Evolutionary conservation across 768 basidiomycete genomes (phyloP).

Genomic region (Pleurotus sapidus): DNA sequence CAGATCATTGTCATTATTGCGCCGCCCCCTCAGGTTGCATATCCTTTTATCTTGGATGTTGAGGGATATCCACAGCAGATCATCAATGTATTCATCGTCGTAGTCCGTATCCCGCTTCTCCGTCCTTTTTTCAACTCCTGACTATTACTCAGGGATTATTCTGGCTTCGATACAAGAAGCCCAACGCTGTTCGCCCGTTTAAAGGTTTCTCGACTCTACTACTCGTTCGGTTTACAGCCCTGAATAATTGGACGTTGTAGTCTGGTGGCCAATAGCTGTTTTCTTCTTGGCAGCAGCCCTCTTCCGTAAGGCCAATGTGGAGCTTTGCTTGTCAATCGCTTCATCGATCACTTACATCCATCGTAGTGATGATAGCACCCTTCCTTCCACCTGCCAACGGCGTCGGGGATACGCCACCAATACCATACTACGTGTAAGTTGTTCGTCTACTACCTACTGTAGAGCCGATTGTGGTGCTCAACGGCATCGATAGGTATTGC

Average conservation of each 20-base stretch:
- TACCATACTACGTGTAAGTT: slow-evolving; percentile 52
- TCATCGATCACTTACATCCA: not conserved
- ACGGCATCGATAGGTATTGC: slow-evolving; percentile 36
- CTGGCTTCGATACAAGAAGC: slow-evolving; percentile 51
- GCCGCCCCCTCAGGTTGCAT: slow-evolving; percentile 49
- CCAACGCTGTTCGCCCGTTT: slow-evolving; percentile 46
- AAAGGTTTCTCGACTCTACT: slow-evolving; percentile 33
- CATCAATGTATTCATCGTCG: slow-evolving; percentile 52
- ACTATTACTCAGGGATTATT: slow-evolving; percentile 42
- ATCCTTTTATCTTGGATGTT: slow-evolving; percentile 62
- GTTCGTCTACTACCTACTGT: not conserved
- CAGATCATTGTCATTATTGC: slow-evolving; percentile 45
- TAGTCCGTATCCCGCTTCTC: slow-evolving; percentile 30
- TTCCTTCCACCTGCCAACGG: slow-evolving; percentile 53
- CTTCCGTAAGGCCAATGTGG: slow-evolving; percentile 39
- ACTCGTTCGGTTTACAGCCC: not conserved
- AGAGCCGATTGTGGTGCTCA: not conserved
- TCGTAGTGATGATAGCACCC: slow-evolving; percentile 49
- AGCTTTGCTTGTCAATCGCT: not conserved
- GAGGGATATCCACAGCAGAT: slow-evolving; percentile 53
- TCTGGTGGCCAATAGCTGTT: slow-evolving; percentile 53
- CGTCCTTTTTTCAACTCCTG: not conserved
- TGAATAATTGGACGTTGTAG: slow-evolving; percentile 18
- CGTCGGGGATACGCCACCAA: slow-evolving; percentile 56
- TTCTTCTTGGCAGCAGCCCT: slow-evolving; percentile 51